phyloP scores from a whole-genome alignment of 768 basidiomycete species.

The Trametes cingulata region DNA sequence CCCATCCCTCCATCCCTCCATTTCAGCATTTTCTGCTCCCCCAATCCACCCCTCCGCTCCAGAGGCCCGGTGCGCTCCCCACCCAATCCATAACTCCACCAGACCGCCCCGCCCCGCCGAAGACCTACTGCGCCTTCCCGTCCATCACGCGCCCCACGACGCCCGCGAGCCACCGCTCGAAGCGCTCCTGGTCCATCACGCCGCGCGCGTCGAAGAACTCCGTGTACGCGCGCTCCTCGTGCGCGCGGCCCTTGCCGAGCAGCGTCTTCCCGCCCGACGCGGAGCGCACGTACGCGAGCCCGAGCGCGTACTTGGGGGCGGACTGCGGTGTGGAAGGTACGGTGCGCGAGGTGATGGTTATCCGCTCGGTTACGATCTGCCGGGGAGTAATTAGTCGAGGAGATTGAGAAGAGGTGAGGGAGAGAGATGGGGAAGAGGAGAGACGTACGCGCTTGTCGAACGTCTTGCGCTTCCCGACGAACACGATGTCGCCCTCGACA shows the following conservation, averaged over 20 bases:
- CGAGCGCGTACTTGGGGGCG: constrained; percentile 68
- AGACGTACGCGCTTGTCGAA: constrained; percentile 77
- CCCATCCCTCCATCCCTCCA: too few relatives aligned
- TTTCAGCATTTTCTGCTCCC: neutral
- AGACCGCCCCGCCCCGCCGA: neutral
- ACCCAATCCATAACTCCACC: neutral
- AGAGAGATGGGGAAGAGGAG: neutral
- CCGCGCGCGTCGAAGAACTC: constrained; percentile 84
- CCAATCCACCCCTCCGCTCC: neutral
- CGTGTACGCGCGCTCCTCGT: constrained; percentile 58
- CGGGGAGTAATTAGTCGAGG: constrained; percentile 1
- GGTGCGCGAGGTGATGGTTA: constrained; percentile 75
- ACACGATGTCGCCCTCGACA: constrained; percentile 81
- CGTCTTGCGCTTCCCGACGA: constrained; percentile 87
- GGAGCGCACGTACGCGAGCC: constrained; percentile 72
- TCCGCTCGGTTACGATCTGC: constrained; percentile 88
- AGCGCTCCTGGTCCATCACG: constrained; percentile 69
- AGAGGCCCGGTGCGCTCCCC: too few relatives aligned
- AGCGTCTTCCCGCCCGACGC: constrained; percentile 86
- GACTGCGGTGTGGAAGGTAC: constrained; percentile 51
- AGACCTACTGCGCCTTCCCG: constrained; percentile 46
- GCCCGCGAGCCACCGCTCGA: constrained; percentile 78
- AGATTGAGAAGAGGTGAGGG: neutral
- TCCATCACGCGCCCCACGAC: constrained; percentile 75
- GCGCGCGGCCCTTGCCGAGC: constrained; percentile 66